Percentiles rank a stretch among this genome's conserved stretches.
Conservation (phyloP, 225 moss, liverwort and hornwort genomes). For the Lunularia cruciata region DNA sequence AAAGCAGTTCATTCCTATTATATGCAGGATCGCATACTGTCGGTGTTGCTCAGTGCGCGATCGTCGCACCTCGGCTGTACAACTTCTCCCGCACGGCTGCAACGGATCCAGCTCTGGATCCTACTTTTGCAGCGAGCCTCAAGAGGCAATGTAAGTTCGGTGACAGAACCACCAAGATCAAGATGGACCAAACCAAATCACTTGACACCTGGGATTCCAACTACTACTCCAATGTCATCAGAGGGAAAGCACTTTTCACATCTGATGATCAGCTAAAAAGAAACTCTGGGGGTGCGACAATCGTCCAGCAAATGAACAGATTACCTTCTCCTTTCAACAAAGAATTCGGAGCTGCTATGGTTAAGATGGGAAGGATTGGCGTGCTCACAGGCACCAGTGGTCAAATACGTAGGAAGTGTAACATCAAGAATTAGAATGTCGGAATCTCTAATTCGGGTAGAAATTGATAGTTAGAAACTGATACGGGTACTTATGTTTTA, state of each 20-base stretch:
- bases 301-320: background rate
- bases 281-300: background rate
- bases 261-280: background rate
- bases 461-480: too few species aligned
- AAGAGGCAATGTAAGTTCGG: conserved; percentile 1
- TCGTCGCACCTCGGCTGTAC: conserved; percentile 15
- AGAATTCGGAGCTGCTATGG: background rate
- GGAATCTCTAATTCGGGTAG: too few species aligned
- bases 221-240: conserved; percentile 3
- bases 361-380: conserved; percentile 6
- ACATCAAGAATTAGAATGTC: background rate
- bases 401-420: conserved; percentile 25
- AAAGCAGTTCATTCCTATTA: background rate
- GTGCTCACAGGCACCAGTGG: conserved; percentile 17
- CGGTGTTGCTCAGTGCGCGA: conserved; percentile 18
- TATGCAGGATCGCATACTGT: conserved; percentile 32
- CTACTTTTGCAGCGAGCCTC: conserved; percentile 2
- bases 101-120: conserved; percentile 12
- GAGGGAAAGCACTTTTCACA: background rate
- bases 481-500: too few species aligned
- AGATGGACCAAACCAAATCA: background rate
- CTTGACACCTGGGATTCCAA: background rate
- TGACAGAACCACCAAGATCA: background rate
- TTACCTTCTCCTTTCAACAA: background rate
- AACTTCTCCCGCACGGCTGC: conserved; percentile 4